Evolutionary conservation across 1,139 yeast genomes (phyloP).

Genomic region (Barnettozyma hawaiiensis): DNA sequence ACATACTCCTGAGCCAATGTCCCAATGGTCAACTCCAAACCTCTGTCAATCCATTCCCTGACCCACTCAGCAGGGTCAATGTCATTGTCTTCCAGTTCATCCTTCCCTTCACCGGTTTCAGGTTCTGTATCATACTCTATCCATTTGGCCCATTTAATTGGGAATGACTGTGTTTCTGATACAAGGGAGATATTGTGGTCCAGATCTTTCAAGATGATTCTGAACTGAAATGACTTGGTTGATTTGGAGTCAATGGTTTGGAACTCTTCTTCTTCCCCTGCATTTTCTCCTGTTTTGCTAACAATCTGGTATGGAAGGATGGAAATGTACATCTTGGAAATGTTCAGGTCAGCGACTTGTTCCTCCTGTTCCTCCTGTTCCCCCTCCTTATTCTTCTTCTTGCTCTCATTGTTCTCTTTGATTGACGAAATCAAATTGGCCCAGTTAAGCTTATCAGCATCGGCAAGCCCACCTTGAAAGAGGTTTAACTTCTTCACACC

Average conservation of each 20-base stretch:
- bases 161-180: conserved; percentile 85
- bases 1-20: conserved; percentile 88
- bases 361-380: conserved; percentile 10
- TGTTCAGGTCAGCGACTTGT: conserved; percentile 24
- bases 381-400: conserved; percentile 17
- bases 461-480: conserved; percentile 70
- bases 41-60: conserved; percentile 84
- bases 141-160: conserved; percentile 87
- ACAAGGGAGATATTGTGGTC: conserved; percentile 69
- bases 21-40: conserved; percentile 74
- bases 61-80: conserved; percentile 96
- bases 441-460: conserved; percentile 83
- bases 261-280: conserved; percentile 27
- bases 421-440: conserved; percentile 80
- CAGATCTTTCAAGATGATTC: conserved; percentile 69
- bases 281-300: conserved; percentile 24
- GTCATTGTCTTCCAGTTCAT: conserved; percentile 32
- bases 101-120: conserved; percentile 16
- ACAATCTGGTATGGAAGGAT: conserved; percentile 58
- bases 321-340: conserved; percentile 70
- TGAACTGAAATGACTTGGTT: conserved; percentile 53
- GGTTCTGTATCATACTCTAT: conserved; percentile 35
- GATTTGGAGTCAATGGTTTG: conserved; percentile 36
- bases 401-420: conserved; percentile 31
- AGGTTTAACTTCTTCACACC: conserved; percentile 49